Percentiles rank a stretch among this genome's conserved stretches.
Evolutionary conservation across 228 moss, liverwort and hornwort genomes (phyloP).

Genomic region (Sphagnum magellanicum): DNA sequence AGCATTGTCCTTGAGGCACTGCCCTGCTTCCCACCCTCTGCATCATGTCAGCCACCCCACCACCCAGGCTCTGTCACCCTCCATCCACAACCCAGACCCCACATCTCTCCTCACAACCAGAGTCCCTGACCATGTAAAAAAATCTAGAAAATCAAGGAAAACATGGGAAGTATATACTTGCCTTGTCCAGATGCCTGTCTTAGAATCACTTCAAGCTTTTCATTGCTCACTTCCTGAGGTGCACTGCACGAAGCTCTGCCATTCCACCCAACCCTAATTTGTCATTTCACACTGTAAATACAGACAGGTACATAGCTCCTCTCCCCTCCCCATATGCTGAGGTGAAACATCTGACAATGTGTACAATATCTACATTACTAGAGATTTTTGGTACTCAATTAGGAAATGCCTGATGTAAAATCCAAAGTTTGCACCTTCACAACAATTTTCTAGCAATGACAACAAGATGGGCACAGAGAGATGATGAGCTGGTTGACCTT

Average conservation of each 20-base stretch:
- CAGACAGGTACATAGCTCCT: too few species aligned
- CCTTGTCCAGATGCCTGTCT: constrained; percentile 71
- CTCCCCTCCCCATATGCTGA: too few species aligned
- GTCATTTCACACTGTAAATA: neutral
- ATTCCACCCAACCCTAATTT: neutral
- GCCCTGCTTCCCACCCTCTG: constrained; percentile 61
- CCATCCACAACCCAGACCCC: constrained; percentile 27
- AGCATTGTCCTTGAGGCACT: constrained; percentile 21
- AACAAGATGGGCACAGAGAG: too few species aligned
- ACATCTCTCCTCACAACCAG: neutral
- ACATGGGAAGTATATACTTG: constrained; percentile 23
- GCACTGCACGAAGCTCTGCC: constrained; percentile 79
- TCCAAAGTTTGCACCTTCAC: too few species aligned
- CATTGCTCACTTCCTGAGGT: constrained; percentile 91
- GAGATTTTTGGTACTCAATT: too few species aligned
- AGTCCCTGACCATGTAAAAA: too few species aligned
- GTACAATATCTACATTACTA: too few species aligned
- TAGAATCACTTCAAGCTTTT: constrained; percentile 86
- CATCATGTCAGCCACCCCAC: constrained; percentile 53
- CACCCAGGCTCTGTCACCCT: constrained; percentile 60
- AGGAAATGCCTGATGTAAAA: too few species aligned
- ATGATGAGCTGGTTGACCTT: constrained; percentile 32
- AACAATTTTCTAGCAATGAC: too few species aligned
- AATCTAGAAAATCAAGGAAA: too few species aligned
- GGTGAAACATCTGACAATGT: too few species aligned